These are phyloP conservation scores for Aeminium ludgeri DNA, from an alignment of 495 filamentous ascomycete species.

Conservation along the genomic window DNA sequence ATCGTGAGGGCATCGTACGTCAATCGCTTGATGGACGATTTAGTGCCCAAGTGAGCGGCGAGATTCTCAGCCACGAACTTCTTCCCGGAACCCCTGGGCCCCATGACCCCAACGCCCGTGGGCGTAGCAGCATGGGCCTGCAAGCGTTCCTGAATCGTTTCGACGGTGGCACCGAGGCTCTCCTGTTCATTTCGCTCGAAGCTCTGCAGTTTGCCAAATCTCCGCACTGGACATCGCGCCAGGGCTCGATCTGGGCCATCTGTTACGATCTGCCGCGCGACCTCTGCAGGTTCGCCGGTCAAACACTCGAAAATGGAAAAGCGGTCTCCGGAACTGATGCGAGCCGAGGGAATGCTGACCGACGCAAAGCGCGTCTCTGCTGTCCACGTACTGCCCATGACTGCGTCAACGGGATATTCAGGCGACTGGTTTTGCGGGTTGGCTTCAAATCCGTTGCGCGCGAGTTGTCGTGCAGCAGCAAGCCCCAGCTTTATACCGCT, in stretches of 20 bases:
- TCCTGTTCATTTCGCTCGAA: slow-evolving; percentile 15
- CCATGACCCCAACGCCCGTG: slow-evolving; percentile 13
- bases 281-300: slow-evolving; percentile 15
- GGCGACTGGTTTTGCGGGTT: slow-evolving; percentile 7
- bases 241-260: slow-evolving; percentile 8
- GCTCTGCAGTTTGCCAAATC: slow-evolving; percentile 7
- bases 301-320: slow-evolving; percentile 16
- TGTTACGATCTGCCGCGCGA: slow-evolving; percentile 15
- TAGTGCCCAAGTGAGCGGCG: slow-evolving; percentile 1
- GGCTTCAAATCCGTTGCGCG: slow-evolving; percentile 5
- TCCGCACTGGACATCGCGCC: slow-evolving; percentile 7
- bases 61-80: slow-evolving; percentile 11
- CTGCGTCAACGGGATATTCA: slow-evolving; percentile 7
- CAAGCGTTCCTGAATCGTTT: slow-evolving; percentile 11
- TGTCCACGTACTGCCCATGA: too few relatives aligned
- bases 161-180: slow-evolving; percentile 9
- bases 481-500: slow-evolving; percentile 10
- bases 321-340: slow-evolving; percentile 13
- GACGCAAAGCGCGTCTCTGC: slow-evolving; percentile 3
- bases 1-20: slow-evolving; percentile 10
- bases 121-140: slow-evolving; percentile 1
- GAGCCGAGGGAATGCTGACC: slow-evolving; percentile 13
- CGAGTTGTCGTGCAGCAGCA: slow-evolving; percentile 5
- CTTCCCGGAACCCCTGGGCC: slow-evolving; percentile 14
- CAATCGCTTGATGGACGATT: slow-evolving; percentile 2